A percentile compares a stretch with the other conserved stretches of the same genome.
Evolutionary conservation across 495 filamentous ascomycete genomes (phyloP).

Genomic region (Aspergillus heteromorphus): DNA sequence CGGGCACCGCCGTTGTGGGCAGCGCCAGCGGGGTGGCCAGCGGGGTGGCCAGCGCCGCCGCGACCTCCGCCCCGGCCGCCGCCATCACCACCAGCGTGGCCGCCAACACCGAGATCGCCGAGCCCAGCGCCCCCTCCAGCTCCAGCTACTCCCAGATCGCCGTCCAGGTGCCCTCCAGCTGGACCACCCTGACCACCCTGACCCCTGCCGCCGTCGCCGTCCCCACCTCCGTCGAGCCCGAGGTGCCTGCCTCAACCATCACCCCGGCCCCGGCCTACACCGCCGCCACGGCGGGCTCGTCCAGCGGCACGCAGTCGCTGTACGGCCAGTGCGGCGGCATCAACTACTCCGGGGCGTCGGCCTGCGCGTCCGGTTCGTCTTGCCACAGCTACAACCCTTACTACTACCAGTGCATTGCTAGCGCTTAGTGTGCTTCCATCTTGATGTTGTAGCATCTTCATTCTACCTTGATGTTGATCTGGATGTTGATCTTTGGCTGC

Average conservation of each 20-base stretch:
- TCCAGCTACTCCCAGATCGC: constrained; percentile 1
- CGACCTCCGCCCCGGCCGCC: background rate
- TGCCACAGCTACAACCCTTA: constrained; percentile 38
- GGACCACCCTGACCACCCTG: constrained; percentile 3
- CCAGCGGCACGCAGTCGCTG: constrained; percentile 26
- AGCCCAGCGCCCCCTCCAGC: background rate
- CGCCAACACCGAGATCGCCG: background rate
- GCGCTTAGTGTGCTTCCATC: background rate
- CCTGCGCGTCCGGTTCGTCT: constrained; percentile 34
- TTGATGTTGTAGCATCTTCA: background rate
- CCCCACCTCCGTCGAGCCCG: background rate
- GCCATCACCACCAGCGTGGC: background rate
- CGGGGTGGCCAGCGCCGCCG: background rate
- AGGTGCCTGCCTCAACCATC: background rate
- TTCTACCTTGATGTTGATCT: no score
- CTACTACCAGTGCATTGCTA: constrained; percentile 40
- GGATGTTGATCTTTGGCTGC: no score
- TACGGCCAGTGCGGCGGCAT: constrained; percentile 23
- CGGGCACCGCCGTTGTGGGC: constrained; percentile 13
- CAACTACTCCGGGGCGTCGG: constrained; percentile 23
- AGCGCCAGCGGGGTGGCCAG: background rate
- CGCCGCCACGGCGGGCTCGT: constrained; percentile 35
- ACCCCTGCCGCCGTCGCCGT: background rate
- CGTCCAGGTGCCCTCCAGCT: background rate
- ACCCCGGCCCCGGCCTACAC: constrained; percentile 3